Evolutionary conservation across 257 asterid species (phyloP), one percentile per base, ranked within the genome.

Genomic region (Mitragyna speciosa): DNA sequence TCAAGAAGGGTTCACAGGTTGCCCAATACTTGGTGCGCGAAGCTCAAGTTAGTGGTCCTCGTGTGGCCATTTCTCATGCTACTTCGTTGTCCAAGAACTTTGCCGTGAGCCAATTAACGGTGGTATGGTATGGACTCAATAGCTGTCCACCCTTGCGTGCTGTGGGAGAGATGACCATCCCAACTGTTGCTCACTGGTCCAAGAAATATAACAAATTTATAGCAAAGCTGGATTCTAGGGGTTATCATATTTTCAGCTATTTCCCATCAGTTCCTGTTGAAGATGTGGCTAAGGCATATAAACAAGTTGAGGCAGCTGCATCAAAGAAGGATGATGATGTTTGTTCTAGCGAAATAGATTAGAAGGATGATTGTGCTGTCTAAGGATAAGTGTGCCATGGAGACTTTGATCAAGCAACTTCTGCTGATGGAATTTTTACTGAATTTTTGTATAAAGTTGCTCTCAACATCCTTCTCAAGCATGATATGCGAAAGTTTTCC

Each of bases 251-350:
- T 14, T 86, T 89, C 41, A 75, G 82, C 63, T 90, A 93, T 61
- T 78, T 87, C 4, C 98, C 98, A 1, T 78, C 83, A 41, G 87
- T 95, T 30, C 98, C 98, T 2, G 86, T 90, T 26, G 96, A 92
- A 19, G 97, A 90, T 65, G 81, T 93, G 51, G 76, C 49, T n/a
- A 87, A 88, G 87, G 97, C 92, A 0, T 92, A 91, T 43, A 88
- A 89, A 82, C 94, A 88, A 81, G 89, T 84, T 28, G 94, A 91
- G 83, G 85, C 88, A 0, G 91, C 82, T 1, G 91, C 76, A 0
- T 74, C 48, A 1, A 89, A 91, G 89, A 89, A 91, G 72, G 85
- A 76, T 12, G 91, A 85, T 70, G 75, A 63, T 0, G 36, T 70
- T 49, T 79, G 84, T 56, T 81, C 84, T 10, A 80, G 88, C 77